Conservation (phyloP, 768 basidiomycete genomes). For the Daedalea quercina region DNA sequence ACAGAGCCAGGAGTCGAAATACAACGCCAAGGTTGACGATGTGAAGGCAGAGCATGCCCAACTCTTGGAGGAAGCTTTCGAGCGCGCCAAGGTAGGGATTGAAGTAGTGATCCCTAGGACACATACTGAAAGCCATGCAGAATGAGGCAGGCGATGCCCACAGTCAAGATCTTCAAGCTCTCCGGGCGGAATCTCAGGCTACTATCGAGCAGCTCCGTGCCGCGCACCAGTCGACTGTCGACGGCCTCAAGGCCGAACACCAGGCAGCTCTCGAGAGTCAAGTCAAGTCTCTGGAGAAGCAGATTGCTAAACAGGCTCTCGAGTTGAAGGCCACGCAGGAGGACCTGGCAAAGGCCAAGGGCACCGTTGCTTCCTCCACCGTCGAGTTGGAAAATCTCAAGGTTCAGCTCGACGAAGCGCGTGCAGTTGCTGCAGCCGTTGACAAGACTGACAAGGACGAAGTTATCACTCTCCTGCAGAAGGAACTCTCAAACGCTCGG, state of each 20-base stretch:
- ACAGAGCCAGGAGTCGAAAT: slow-evolving; percentile 65
- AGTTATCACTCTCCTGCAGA: slow-evolving; percentile 48
- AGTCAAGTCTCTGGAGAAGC: slow-evolving; percentile 52
- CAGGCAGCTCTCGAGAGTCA: slow-evolving; percentile 51
- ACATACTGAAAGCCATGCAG: slow-evolving; percentile 29
- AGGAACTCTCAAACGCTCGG: slow-evolving; percentile 55
- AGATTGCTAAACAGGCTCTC: slow-evolving; percentile 50
- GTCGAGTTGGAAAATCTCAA: slow-evolving; percentile 51
- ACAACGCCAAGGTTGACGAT: slow-evolving; percentile 56
- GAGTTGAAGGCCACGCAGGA: slow-evolving; percentile 84
- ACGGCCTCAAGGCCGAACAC: slow-evolving; percentile 60
- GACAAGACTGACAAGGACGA: slow-evolving; percentile 40
- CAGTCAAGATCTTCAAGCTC: slow-evolving; percentile 58
- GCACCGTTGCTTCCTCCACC: slow-evolving; percentile 42
- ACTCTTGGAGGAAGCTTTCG: slow-evolving; percentile 63
- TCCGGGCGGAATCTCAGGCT: slow-evolving; percentile 59
- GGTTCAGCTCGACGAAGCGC: slow-evolving; percentile 60
- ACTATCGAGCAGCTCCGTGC: slow-evolving; percentile 65
- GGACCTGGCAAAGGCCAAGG: slow-evolving; percentile 73
- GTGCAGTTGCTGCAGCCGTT: slow-evolving; percentile 34
- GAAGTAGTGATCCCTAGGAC: neutral
- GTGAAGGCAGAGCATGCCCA: slow-evolving; percentile 60
- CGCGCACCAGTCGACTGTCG: slow-evolving; percentile 54
- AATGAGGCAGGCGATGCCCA: slow-evolving; percentile 67
- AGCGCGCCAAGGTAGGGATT: slow-evolving; percentile 62